phyloP scores from a whole-genome alignment of 257 asterid genomes.

The Lantana camara region DNA sequence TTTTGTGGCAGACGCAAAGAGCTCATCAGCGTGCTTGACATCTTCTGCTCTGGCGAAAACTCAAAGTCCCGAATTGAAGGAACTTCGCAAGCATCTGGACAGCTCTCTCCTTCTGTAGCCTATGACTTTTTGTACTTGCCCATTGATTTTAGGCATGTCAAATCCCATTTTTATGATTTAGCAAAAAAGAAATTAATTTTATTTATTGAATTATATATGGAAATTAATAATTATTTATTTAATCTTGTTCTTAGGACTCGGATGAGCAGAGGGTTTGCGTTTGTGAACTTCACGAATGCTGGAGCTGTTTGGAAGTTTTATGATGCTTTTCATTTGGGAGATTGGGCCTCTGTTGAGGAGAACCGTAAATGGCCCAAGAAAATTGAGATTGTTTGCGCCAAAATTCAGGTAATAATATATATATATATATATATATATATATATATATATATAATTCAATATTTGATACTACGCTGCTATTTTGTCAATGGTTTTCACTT shows the following conservation, averaged over 20 bases:
- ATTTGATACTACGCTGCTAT: no score
- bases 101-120: conserved; percentile 25
- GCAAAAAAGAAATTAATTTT: no score
- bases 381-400: conserved; percentile 48
- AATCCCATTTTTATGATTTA: no score
- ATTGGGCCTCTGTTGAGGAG: conserved; percentile 24
- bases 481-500: no score
- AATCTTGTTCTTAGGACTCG: conserved; percentile 31
- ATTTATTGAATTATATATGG: no score
- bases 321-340: conserved; percentile 22
- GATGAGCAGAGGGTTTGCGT: conserved; percentile 65
- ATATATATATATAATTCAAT: no score
- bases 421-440: no score
- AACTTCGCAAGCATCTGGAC: not conserved
- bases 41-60: conserved; percentile 46
- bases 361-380: conserved; percentile 32
- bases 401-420: conserved; percentile 47
- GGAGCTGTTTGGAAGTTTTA: conserved; percentile 44
- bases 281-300: conserved; percentile 60
- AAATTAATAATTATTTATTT: not conserved
- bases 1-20: conserved; percentile 38
- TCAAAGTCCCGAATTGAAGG: conserved; percentile 15
- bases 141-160: conserved; percentile 55
- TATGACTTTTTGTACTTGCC: conserved; percentile 75
- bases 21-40: conserved; percentile 44